phyloP scores from a whole-genome alignment of 805 yeast genomes.

The Lipomyces mesembrius region DNA sequence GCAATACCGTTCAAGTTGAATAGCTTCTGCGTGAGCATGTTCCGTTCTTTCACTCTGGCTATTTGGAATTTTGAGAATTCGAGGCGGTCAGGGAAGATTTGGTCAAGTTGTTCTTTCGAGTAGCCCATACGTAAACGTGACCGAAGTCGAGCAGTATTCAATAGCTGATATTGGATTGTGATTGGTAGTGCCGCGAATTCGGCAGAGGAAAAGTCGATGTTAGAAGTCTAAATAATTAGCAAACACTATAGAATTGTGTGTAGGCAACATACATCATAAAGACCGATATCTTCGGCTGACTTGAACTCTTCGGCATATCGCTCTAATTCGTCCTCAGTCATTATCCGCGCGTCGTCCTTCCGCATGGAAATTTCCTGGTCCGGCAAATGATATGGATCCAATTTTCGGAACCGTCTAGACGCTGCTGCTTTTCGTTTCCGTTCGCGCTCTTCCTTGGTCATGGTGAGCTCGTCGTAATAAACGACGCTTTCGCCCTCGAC shows the following conservation, averaged over 20 bases:
- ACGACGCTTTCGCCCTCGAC: constrained; percentile 13
- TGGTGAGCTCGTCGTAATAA: constrained; percentile 30
- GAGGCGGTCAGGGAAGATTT: constrained; percentile 79
- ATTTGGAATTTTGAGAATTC: constrained; percentile 94
- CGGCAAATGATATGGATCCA: constrained; percentile 89
- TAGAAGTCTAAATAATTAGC: constrained; percentile 39
- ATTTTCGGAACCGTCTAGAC: constrained; percentile 50
- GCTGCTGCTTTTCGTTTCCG: constrained; percentile 11
- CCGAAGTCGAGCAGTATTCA: constrained; percentile 78
- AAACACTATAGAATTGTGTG: not conserved
- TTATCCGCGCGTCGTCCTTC: constrained; percentile 65
- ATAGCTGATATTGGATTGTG: constrained; percentile 83
- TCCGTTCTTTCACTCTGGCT: constrained; percentile 87
- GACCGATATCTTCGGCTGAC: constrained; percentile 55
- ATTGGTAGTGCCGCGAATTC: constrained; percentile 79
- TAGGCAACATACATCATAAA: constrained; percentile 42
- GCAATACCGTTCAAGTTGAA: constrained; percentile 85
- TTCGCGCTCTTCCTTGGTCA: constrained; percentile 28
- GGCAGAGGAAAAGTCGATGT: constrained; percentile 80
- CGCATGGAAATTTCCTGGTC: constrained; percentile 52
- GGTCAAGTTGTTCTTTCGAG: constrained; percentile 82
- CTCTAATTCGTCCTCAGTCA: constrained; percentile 72
- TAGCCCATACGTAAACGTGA: constrained; percentile 96
- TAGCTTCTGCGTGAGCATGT: constrained; percentile 83
- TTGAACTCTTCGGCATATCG: constrained; percentile 61